Evolutionary conservation across 2,329 filamentous ascomycete species (phyloP), one percentile per base, ranked within the genome.

Genomic region (Sporothrix sp.): DNA sequence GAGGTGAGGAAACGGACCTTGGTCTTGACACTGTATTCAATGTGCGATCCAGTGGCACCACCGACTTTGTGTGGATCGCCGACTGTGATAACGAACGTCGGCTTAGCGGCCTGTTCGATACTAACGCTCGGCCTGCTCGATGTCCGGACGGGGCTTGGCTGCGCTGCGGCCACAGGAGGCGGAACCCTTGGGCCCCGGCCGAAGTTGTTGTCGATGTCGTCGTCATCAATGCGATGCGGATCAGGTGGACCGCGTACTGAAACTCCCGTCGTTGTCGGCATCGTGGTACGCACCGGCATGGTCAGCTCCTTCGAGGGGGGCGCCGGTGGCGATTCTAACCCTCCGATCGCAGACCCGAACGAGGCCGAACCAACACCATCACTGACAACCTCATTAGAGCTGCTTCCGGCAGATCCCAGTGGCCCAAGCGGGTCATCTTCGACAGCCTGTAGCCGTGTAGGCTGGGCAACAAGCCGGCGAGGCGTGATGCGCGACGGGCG

Each of bases 51-150:
- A 8, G 93, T 96, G 65, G 97, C 68, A 68, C 97, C 93, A 53
- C 93, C 93, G 58, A 98, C 91, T 71, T 97, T 98, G 69, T 96
- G 90, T 50, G 93, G 93, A 68, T 98, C 93, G 52, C 93, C 93
- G 20, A 98, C 93, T 3, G 78, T 82, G 61, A 98, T 97, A 45
- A 87, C 73, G 67, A 97, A 98, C 37, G 74, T 85, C 5, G 93
- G 93, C 68, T 95, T 95, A 27, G 91, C 84, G 42, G 93, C 93
- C 70, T 95, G 87, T 67, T 97, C 91, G 51, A 97, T 73, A 65
- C 85, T 94, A 58, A 96, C 80, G 63, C 90, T 95, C 16, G 90
- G 89, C 62, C 72, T 81, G 58, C 64, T 78, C 62, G 68, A 75
- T 65, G 66, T 73, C 59, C 70, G 69, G 28, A 76, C 63, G 25